Evolutionary conservation across 257 asterid genomes (phyloP).

Genomic region (Voacanga thouarsii): DNA sequence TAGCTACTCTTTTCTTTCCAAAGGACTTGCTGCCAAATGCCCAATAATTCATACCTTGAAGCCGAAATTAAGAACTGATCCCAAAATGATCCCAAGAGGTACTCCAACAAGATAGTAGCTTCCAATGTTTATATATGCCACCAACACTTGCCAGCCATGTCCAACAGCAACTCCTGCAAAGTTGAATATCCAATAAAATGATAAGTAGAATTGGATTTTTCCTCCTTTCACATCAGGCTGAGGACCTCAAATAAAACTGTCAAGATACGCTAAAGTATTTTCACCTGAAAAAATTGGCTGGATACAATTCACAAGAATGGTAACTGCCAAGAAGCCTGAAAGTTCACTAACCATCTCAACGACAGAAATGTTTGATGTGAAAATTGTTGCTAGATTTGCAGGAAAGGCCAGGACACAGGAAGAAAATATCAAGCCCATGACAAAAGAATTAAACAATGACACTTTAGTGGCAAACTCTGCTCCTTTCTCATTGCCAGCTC

Average conservation of each 20-base stretch:
- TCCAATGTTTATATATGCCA: constrained; percentile 47
- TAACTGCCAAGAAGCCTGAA: constrained; percentile 41
- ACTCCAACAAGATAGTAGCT: constrained; percentile 54
- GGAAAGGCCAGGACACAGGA: constrained; percentile 34
- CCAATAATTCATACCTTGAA: constrained; percentile 31
- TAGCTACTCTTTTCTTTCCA: too few relatives aligned
- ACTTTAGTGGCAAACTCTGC: constrained; percentile 48
- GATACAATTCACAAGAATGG: constrained; percentile 44
- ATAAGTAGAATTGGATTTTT: background rate
- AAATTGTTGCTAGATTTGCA: constrained; percentile 45
- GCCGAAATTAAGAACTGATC: constrained; percentile 42
- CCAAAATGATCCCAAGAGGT: constrained; percentile 49
- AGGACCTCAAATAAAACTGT: background rate
- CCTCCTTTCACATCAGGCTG: too few relatives aligned
- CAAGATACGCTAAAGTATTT: background rate
- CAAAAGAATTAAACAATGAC: constrained; percentile 40
- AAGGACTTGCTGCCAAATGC: background rate
- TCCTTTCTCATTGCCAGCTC: constrained; percentile 47
- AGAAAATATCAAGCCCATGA: constrained; percentile 39
- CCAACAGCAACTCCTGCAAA: constrained; percentile 61
- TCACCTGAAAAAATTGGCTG: constrained; percentile 64
- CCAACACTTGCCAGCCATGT: constrained; percentile 59
- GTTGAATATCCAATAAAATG: background rate
- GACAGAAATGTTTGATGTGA: constrained; percentile 51
- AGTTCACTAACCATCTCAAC: constrained; percentile 49